Conservation (phyloP, 2,329 filamentous ascomycete genomes). For the Boeremia exigua region DNA sequence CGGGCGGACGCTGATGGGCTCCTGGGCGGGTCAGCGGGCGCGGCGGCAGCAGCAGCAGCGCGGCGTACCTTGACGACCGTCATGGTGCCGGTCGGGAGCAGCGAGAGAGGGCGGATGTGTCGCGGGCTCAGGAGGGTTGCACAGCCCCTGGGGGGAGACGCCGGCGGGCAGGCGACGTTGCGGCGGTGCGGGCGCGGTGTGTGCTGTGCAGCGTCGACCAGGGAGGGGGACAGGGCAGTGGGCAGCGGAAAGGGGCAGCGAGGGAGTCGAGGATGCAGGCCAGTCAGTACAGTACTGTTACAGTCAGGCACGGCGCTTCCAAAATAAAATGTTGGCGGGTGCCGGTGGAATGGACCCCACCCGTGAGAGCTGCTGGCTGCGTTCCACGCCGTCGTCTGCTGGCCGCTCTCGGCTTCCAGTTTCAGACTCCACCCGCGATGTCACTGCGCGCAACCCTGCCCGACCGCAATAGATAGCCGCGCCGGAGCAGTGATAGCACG, state of each 20-base stretch:
- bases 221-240: conserved; percentile 20
- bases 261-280: not conserved
- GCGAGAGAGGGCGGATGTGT: not conserved
- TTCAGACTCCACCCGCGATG: conserved; percentile 17
- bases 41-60: not conserved
- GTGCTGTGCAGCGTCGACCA: too few relatives aligned
- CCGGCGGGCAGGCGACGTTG: too few relatives aligned
- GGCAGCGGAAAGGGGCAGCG: conserved; percentile 8
- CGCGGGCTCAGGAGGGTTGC: conserved; percentile 20
- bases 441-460: conserved; percentile 2
- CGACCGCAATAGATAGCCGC: too few relatives aligned
- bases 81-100: conserved; percentile 34
- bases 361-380: conserved; percentile 5
- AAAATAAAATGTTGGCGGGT: conserved; percentile 21
- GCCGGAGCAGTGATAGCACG: not conserved
- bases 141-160: conserved; percentile 22
- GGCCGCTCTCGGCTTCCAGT: conserved; percentile 13
- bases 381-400: conserved; percentile 26
- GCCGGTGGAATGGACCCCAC: conserved; percentile 34
- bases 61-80: conserved; percentile 48
- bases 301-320: conserved; percentile 19
- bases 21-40: conserved; percentile 30
- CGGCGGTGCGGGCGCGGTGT: too few relatives aligned
- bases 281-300: too few relatives aligned
- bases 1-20: conserved; percentile 52